These are phyloP conservation scores for Suillus placidus DNA, from an alignment of 768 basidiomycete species.

Conservation along the genomic window DNA sequence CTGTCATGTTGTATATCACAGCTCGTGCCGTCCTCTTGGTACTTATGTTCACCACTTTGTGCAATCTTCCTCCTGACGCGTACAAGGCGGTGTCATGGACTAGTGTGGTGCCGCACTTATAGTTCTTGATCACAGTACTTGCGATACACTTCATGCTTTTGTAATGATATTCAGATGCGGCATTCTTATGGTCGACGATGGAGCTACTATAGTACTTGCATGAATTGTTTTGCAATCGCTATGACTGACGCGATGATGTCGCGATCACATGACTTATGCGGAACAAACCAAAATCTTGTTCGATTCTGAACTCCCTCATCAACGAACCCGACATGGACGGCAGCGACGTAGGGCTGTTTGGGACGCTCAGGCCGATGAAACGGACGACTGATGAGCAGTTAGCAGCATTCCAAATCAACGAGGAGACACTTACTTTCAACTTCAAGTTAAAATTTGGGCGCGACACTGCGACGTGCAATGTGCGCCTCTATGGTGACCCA, in stretches of 20 bases:
- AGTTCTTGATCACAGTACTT: not conserved
- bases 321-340: conserved; percentile 36
- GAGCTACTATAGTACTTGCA: no score
- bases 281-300: not conserved
- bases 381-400: conserved; percentile 48
- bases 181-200: not conserved
- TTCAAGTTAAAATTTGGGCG: no score
- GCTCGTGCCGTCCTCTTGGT: not conserved
- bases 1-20: not conserved
- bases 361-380: conserved; percentile 67
- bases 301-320: no score
- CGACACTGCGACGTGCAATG: conserved; percentile 51
- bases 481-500: conserved; percentile 66
- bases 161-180: not conserved
- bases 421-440: conserved; percentile 66
- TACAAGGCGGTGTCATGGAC: not conserved
- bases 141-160: not conserved
- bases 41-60: not conserved
- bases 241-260: no score
- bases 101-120: not conserved
- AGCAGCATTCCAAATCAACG: conserved; percentile 74
- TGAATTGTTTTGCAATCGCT: no score
- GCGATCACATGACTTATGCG: no score
- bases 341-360: conserved; percentile 63
- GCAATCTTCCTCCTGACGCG: not conserved